Percentiles rank a stretch among this genome's conserved stretches.
These are phyloP conservation scores for Microdochium trichocladiopsis DNA, from an alignment of 2,329 filamentous ascomycete species.

Conservation along the genomic window DNA sequence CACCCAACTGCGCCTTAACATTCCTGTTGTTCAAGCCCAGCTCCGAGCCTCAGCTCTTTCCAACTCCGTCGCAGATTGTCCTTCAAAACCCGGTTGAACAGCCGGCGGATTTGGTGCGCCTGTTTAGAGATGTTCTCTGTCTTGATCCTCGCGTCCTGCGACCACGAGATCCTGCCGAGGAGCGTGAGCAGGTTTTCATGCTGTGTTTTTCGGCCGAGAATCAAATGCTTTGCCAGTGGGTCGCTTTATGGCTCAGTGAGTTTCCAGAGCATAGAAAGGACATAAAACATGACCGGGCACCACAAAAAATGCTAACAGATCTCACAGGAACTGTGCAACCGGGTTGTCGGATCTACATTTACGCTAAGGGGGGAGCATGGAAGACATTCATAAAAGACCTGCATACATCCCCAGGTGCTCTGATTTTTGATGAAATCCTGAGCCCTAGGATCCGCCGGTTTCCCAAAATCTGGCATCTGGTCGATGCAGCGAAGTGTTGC, in stretches of 20 bases:
- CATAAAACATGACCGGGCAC: no score
- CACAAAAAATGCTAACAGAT: background rate
- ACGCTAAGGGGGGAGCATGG: constrained; percentile 14
- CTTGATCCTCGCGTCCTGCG: constrained; percentile 12
- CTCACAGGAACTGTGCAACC: constrained; percentile 13
- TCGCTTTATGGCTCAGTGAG: constrained; percentile 22
- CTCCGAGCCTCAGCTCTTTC: background rate
- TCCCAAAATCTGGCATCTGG: constrained; percentile 14
- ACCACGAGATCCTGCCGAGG: constrained; percentile 11
- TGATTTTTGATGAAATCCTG: constrained; percentile 19
- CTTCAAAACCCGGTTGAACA: background rate
- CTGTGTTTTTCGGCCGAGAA: constrained; percentile 15
- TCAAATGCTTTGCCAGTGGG: constrained; percentile 9
- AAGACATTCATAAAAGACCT: constrained; percentile 13
- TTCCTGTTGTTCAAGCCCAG: background rate
- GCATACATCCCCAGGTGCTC: constrained; percentile 15
- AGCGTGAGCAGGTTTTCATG: constrained; percentile 18
- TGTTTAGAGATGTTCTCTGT: constrained; percentile 11
- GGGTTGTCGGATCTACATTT: constrained; percentile 18
- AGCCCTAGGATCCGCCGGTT: constrained; percentile 15
- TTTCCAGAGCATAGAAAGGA: background rate
- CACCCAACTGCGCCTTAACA: background rate
- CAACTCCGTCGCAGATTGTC: background rate
- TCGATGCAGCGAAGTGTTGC: constrained; percentile 12
- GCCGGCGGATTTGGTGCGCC: constrained; percentile 4